Base-by-base conservation (phyloP, 1,139 yeast genomes). In the Yueomyces sp. region DNA sequence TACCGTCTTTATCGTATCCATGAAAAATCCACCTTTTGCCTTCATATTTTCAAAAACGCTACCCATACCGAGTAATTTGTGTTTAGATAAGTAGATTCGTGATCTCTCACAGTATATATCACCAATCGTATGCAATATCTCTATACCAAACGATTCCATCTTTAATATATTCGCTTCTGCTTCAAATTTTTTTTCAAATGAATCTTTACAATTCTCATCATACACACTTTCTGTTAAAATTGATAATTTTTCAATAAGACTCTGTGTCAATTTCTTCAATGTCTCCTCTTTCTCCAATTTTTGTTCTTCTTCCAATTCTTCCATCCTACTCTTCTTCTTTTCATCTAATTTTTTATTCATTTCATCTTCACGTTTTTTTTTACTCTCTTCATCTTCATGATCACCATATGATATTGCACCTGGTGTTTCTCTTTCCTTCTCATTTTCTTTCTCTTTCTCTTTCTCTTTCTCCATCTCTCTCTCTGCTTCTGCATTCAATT, bases 1-100 rank as follows among this genome's bases (percentile, higher is more conserved):
- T 7, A 89, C 77, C 27, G 96, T 82, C 55, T 78, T 79, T 69
- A 85, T 79, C 4, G 95, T 82, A 51, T 86, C 95, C 66, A 82
- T 81, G 27, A 85, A 75, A 30, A 85, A 79, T 2, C 82, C 79
- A 37, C 95, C 94, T 57, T 85, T 84, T 49, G 91, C 97, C 57
- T 84, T 84, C 49, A 87, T 71, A 36, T 82, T 74, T 57, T 83
- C 76, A 68, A 89, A 81, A 51, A 89, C 72, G 3, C 96, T 96
- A 5, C 91, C 83, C 55, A 87, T 69, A 1, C 93, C 91, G 51
- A 84, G 69, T 49, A 82, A 75, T 46, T 81, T 78, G 55, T 85
- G 95, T 33, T 86, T 91, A 72, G 39, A 40, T 26, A 42, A 33
- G 69, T 81, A 76, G 42, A 81, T 67, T 40, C 59, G 80, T 57